Evolutionary conservation across 257 asterid species (phyloP).

Genomic region (Nicotiana noctiflora): DNA sequence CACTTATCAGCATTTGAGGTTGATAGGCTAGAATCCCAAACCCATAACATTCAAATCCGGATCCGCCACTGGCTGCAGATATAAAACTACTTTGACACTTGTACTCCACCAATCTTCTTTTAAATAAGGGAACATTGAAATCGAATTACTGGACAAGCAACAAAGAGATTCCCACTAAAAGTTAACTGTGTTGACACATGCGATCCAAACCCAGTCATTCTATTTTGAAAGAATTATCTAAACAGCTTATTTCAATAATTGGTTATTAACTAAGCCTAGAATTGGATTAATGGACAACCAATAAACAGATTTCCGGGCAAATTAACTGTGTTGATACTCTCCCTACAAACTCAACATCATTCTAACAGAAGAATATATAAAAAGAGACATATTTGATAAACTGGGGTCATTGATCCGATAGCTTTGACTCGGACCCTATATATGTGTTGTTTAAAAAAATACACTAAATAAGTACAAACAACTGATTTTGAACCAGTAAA

Average conservation of each 20-base stretch:
- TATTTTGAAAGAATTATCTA: neutral
- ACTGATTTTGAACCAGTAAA: no score
- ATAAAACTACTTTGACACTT: no score
- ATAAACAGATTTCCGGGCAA: neutral
- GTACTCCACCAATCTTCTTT: no score
- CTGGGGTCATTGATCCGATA: neutral
- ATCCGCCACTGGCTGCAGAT: no score
- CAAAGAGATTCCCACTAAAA: no score
- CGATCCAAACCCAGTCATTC: neutral
- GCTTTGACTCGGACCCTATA: no score
- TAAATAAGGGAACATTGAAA: no score
- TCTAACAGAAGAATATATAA: neutral
- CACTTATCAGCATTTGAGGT: no score
- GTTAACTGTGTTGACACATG: neutral
- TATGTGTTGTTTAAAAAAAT: no score
- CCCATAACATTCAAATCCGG: no score
- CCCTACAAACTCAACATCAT: neutral
- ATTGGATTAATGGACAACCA: slow-evolving; percentile 5
- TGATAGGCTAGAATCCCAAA: no score
- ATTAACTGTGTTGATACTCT: neutral
- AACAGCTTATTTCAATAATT: neutral
- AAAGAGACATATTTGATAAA: neutral
- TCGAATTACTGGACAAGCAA: no score
- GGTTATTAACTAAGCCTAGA: slow-evolving; percentile 3
- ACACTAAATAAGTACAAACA: neutral